Evolutionary conservation across 1,284 basidiomycete species (phyloP).

Genomic region (Anthracocystis walkeri): DNA sequence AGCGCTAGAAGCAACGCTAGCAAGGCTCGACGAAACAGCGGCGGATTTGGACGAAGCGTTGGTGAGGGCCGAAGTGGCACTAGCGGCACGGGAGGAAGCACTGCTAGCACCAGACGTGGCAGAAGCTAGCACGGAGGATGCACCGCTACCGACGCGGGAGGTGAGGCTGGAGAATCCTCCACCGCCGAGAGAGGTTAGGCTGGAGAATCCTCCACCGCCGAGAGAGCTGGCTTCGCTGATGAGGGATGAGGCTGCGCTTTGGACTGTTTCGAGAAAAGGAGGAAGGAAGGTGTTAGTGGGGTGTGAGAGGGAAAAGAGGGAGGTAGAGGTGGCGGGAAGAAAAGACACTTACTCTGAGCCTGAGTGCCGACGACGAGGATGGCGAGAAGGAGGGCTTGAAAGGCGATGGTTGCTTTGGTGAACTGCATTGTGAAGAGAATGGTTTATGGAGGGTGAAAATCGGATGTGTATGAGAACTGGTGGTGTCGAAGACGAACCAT

Average conservation of each 20-base stretch:
- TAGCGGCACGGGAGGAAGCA: background rate
- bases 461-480: no score
- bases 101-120: background rate
- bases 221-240: no score
- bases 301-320: background rate
- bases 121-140: background rate
- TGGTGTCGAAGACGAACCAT: background rate
- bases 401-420: slow-evolving; percentile 29
- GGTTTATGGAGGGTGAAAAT: background rate
- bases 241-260: background rate
- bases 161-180: background rate
- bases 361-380: slow-evolving; percentile 29
- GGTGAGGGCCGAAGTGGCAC: background rate
- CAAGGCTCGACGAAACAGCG: no score
- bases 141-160: background rate
- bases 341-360: slow-evolving; percentile 34
- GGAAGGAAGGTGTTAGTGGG: background rate
- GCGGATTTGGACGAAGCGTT: background rate
- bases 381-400: slow-evolving; percentile 39
- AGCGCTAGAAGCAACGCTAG: background rate
- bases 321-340: no score
- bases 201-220: no score
- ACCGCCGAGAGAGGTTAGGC: background rate
- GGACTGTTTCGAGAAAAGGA: background rate
- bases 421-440: slow-evolving; percentile 28